Base-by-base conservation (phyloP, 148 eudicot species). In the Limonium bicolor region DNA sequence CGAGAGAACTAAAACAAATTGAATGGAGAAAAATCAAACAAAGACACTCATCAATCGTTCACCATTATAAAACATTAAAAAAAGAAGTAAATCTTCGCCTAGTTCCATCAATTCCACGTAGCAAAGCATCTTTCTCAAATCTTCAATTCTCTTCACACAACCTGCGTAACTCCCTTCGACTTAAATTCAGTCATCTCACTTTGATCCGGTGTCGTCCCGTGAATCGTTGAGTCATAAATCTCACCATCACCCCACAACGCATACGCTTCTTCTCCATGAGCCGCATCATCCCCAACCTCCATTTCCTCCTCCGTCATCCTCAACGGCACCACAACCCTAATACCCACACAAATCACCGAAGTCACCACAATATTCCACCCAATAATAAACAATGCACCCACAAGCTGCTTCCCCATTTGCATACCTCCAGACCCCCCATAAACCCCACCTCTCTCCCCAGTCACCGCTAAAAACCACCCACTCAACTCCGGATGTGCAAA, bases 241-340 rank as follows among this genome's bases (percentile, higher is more conserved):
- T 78, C 86, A 1, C 80, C 86, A 29, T 78, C 86, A 6, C n/a
- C 86, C 86, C 86, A 78, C 41, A 78, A 49, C 0, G 86, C 86
- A 30, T 78, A 78, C 0, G 86, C 86, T 59, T 78, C 86, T 31
- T 78, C 86, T 0, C 86, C 85, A 26, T 78, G 86, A 19, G 77
- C 86, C 0, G 86, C 80, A 17, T 78, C 76, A 27, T 78, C 86
- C 3, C 86, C 86, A 2, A 73, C 59, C 35, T 46, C 31, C 56
- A 78, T 32, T 34, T 73, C 64, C 14, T 70, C 67, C 4, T 78
- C 86, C 0, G 80, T 45, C 80, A 78, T 73, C 5, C 86, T 23
- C 16, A 78, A 35, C 1, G 80, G 80, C 7, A 73, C 52, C 0
- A 77, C 17, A 3, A 55, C 5, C 1, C 58, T 32, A 22, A 77